Base-by-base conservation (phyloP, 2,329 filamentous ascomycete genomes). In the Diplocarpon rosae region DNA sequence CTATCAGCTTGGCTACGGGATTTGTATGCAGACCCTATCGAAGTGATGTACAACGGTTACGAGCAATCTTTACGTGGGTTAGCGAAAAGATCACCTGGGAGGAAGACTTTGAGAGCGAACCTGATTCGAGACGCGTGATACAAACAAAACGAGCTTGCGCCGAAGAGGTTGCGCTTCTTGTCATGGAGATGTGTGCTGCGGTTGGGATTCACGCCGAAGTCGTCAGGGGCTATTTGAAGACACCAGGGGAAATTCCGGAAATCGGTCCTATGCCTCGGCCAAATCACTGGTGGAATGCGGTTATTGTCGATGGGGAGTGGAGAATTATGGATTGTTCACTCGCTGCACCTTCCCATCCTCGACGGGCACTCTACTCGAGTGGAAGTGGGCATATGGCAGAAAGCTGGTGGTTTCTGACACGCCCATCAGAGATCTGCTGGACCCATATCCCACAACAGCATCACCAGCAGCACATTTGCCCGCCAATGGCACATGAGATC, bases 281-380 rank as follows among this genome's bases (percentile, higher is more conserved):
- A 0, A 98, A 98, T 59, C 92, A 98, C 65, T 96, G 85, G 80
- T 98, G 92, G 92, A 98, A 98, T 56, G 81, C 87, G 0, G 86
- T 96, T 14, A 68, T 95, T 30, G 80, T 95, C 8, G 92, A 98
- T 62, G 83, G 85, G 16, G 88, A 95, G 65, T 98, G 92, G 92
- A 83, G 92, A 40, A 84, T 96, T 53, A 86, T 98, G 69, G 92
- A 98, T 63, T 92, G 87, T 62, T 93, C 87, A 30, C 71, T 98
- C 38, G 88, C 92, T 3, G 89, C 83, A 51, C 89, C 90, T 11
- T 95, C 90, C 0, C 87, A 96, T 57, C 90, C 92, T 9, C 80
- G 77, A 46, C 77, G 93, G 38, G 71, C 69, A 13, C 69, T 79
- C 28, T 96, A 93, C 65, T 93, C 88, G 12, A 85, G 76, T 54